Conservation (phyloP, 169 alveolate genomes). For the Plasmodium falciparum region DNA sequence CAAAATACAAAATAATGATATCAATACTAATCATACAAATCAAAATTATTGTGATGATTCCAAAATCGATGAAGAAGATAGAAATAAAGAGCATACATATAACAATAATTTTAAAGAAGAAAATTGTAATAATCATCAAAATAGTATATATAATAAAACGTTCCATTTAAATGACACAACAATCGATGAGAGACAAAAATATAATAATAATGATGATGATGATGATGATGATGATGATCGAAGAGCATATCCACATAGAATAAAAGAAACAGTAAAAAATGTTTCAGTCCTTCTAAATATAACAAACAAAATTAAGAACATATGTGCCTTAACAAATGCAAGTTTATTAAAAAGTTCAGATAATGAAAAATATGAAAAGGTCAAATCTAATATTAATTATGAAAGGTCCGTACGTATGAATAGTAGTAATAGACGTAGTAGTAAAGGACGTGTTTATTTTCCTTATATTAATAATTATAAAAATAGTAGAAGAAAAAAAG, state of each 20-base stretch:
- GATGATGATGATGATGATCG: too few species aligned
- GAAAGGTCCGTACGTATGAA: not conserved
- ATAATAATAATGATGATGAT: too few species aligned
- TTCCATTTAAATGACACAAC: too few species aligned
- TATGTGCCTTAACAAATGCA: slow-evolving; percentile 33
- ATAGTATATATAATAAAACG: too few species aligned
- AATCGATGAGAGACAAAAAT: too few species aligned
- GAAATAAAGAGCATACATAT: not conserved
- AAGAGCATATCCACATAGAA: too few species aligned
- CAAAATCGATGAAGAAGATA: too few species aligned
- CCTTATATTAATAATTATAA: slow-evolving; percentile 9
- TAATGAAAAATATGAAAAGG: not conserved
- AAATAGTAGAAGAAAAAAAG: slow-evolving; percentile 21
- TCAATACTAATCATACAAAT: too few species aligned
- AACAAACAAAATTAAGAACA: slow-evolving; percentile 21
- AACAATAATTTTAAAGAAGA: not conserved
- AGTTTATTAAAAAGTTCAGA: slow-evolving; percentile 5
- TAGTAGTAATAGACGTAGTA: not conserved
- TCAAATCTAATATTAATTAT: not conserved
- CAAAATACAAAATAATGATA: too few species aligned
- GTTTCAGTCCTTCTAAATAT: slow-evolving; percentile 18
- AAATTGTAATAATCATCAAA: not conserved
- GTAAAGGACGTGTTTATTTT: not conserved
- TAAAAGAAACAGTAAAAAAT: not conserved
- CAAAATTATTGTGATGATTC: too few species aligned